Evolutionary conservation across 2,329 filamentous ascomycete species (phyloP).

Genomic region (Elsinoe ampelina): DNA sequence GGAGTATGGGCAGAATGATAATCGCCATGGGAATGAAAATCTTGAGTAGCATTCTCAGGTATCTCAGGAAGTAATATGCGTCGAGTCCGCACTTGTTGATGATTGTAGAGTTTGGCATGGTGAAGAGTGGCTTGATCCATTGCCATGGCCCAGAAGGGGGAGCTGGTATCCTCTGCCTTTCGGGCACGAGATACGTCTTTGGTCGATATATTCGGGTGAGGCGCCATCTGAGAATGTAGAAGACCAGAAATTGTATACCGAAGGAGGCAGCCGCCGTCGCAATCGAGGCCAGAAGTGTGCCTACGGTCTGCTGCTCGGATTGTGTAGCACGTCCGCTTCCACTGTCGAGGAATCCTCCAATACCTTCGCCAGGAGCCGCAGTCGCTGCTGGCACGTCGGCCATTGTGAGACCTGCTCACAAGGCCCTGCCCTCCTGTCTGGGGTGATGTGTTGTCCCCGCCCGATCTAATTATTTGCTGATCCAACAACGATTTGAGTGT

Average conservation of each 20-base stretch:
- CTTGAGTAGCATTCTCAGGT: slow-evolving; percentile 73
- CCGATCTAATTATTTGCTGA: too few relatives aligned
- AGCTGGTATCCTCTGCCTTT: slow-evolving; percentile 70
- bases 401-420: background rate
- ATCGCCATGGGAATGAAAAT: slow-evolving; percentile 80
- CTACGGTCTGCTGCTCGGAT: slow-evolving; percentile 20
- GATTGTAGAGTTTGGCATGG: slow-evolving; percentile 66
- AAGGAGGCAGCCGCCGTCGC: slow-evolving; percentile 27
- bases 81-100: slow-evolving; percentile 94
- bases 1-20: slow-evolving; percentile 71
- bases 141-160: slow-evolving; percentile 51
- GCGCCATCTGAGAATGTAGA: slow-evolving; percentile 67
- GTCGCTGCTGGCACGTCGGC: background rate
- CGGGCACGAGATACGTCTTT: slow-evolving; percentile 76
- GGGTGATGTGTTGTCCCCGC: too few relatives aligned
- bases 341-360: background rate
- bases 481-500: too few relatives aligned
- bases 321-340: background rate
- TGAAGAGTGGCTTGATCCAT: slow-evolving; percentile 53
- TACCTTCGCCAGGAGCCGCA: background rate
- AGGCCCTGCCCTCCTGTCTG: too few relatives aligned
- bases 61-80: slow-evolving; percentile 94
- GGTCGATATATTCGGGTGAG: slow-evolving; percentile 70
- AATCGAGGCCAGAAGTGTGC: slow-evolving; percentile 31
- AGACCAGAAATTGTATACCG: slow-evolving; percentile 51